Evolutionary conservation across 768 basidiomycete species (phyloP).

Genomic region (Punctularia strigosozonata): DNA sequence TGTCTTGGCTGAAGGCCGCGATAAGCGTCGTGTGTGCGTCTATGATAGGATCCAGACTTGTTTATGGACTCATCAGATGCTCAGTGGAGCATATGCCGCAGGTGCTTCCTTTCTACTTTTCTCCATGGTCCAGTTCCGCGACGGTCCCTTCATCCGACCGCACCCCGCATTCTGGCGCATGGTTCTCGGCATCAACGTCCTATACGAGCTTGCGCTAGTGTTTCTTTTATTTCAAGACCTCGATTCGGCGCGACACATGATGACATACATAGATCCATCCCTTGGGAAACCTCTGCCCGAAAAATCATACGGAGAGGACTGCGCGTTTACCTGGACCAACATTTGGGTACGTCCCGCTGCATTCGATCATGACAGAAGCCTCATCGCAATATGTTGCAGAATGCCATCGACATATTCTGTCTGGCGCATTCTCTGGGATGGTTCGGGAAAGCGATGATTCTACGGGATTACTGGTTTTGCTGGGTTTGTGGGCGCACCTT

Average conservation of each 20-base stretch:
- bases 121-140: conserved; percentile 81
- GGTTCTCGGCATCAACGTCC: conserved; percentile 67
- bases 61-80: conserved; percentile 1
- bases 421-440: conserved; percentile 77
- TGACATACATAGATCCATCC: conserved; percentile 64
- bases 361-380: neutral
- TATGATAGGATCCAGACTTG: neutral
- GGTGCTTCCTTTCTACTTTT: conserved; percentile 66
- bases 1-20: conserved; percentile 72
- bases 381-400: conserved; percentile 24
- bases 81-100: conserved; percentile 71
- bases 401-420: conserved; percentile 80
- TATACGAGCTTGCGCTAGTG: conserved; percentile 75
- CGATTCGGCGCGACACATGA: conserved; percentile 62
- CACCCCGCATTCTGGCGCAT: conserved; percentile 83
- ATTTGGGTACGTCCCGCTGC: conserved; percentile 45
- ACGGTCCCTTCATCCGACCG: conserved; percentile 81
- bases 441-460: conserved; percentile 86
- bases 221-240: conserved; percentile 84
- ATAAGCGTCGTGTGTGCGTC: conserved; percentile 71
- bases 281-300: conserved; percentile 68
- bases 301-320: conserved; percentile 80
- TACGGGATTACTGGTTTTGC: conserved; percentile 91
- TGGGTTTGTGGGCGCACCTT: conserved; percentile 42
- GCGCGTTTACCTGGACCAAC: conserved; percentile 44